phyloP scores from a whole-genome alignment of 2,329 filamentous ascomycete genomes.

The Reticulascus tulasneorum region DNA sequence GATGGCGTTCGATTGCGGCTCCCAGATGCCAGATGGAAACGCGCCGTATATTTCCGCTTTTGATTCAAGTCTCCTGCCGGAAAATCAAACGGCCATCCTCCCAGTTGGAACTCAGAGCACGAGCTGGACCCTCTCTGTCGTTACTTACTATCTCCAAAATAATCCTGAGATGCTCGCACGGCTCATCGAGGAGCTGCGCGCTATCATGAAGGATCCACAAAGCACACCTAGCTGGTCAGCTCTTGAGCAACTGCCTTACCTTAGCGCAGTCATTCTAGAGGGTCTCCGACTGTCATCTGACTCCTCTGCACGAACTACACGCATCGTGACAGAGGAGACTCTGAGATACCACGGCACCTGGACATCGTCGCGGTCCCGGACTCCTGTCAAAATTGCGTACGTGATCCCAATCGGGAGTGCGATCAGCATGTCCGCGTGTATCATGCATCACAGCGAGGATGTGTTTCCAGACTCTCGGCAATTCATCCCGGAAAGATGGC shows the following conservation, averaged over 20 bases:
- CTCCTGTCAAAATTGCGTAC: constrained; percentile 9
- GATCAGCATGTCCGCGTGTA: constrained; percentile 17
- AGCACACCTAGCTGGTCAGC: constrained; percentile 18
- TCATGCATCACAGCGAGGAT: constrained; percentile 17
- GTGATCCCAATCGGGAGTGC: constrained; percentile 16
- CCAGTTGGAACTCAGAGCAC: constrained; percentile 33
- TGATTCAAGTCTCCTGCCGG: constrained; percentile 26
- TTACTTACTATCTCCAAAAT: constrained; percentile 24
- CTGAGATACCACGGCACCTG: constrained; percentile 17
- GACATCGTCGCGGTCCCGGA: not conserved
- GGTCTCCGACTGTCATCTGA: constrained; percentile 19
- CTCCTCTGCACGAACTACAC: constrained; percentile 13
- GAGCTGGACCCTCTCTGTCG: constrained; percentile 18
- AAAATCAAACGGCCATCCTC: constrained; percentile 33
- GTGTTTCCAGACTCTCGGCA: constrained; percentile 13
- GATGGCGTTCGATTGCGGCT: too few species aligned
- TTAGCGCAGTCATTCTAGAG: constrained; percentile 20
- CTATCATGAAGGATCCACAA: constrained; percentile 17
- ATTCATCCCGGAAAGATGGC: constrained; percentile 21
- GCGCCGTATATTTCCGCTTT: too few species aligned
- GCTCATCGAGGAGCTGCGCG: constrained; percentile 21
- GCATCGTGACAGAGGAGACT: constrained; percentile 16
- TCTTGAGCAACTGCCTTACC: constrained; percentile 36
- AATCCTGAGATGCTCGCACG: constrained; percentile 16
- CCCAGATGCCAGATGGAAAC: too few species aligned